phyloP scores from a whole-genome alignment of 345 rosid genomes.

The Citrus australasica region DNA sequence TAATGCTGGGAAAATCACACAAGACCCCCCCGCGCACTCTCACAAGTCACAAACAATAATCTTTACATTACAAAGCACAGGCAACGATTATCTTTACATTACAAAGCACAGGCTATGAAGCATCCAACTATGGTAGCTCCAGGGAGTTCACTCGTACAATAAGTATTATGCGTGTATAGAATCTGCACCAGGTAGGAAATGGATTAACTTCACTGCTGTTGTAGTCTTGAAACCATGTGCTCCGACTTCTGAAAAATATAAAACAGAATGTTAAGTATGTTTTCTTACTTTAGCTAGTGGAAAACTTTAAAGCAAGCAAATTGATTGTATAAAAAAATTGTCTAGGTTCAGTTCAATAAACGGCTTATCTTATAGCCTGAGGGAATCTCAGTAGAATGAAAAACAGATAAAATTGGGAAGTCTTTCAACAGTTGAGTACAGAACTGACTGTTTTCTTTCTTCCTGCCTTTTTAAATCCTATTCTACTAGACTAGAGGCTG shows the following conservation, averaged over 20 bases:
- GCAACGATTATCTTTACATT: neutral
- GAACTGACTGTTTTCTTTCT: neutral
- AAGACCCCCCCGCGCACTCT: neutral
- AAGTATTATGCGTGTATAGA: neutral
- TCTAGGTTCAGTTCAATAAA: neutral
- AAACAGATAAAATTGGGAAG: neutral
- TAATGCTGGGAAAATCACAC: too few relatives aligned
- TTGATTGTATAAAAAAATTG: too few relatives aligned
- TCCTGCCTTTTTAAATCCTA: neutral
- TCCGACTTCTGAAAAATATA: slow-evolving; percentile 45
- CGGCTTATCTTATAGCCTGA: neutral
- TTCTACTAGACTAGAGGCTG: neutral
- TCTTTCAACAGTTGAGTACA: neutral
- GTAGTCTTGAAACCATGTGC: slow-evolving; percentile 58
- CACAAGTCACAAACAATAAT: neutral
- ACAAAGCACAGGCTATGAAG: neutral
- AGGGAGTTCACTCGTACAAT: neutral
- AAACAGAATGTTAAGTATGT: neutral
- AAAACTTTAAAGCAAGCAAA: too few relatives aligned
- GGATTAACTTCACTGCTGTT: slow-evolving; percentile 18
- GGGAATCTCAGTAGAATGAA: neutral
- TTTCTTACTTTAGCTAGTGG: neutral
- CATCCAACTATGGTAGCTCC: neutral
- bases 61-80: neutral
- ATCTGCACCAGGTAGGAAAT: neutral